Percentiles rank a stretch among this genome's conserved stretches.
phyloP scores from a whole-genome alignment of 164 flowering plant genomes.

The Umbellularia californica region DNA sequence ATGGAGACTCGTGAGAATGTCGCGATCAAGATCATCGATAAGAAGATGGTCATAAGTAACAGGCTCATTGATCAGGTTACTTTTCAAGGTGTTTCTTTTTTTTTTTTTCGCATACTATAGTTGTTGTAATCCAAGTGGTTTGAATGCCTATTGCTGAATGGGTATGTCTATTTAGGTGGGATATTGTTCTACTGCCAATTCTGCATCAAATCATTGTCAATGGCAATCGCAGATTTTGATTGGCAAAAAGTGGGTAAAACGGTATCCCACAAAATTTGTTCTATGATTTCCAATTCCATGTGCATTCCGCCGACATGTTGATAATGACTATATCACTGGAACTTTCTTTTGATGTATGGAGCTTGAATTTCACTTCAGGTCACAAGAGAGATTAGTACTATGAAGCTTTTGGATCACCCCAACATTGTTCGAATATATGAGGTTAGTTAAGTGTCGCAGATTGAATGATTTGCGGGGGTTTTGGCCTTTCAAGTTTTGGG shows the following conservation, averaged over 20 bases:
- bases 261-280: too few species aligned
- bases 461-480: not conserved
- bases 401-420: constrained; percentile 76
- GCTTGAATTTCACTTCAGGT: constrained; percentile 37
- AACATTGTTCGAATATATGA: constrained; percentile 68
- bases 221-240: not conserved
- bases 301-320: too few species aligned
- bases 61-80: constrained; percentile 60
- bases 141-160: too few species aligned
- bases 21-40: constrained; percentile 71
- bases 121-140: too few species aligned
- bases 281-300: too few species aligned
- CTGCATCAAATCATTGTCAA: not conserved
- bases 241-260: not conserved
- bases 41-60: constrained; percentile 46
- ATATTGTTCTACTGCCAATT: not conserved
- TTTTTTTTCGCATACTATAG: not conserved
- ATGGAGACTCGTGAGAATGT: constrained; percentile 34
- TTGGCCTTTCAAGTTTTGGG: not conserved
- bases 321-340: too few species aligned
- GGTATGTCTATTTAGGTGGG: not conserved
- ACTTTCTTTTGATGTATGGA: not conserved
- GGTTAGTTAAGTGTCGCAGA: constrained; percentile 23
- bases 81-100: not conserved
- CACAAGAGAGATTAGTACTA: constrained; percentile 62